Evolutionary conservation across 805 yeast species (phyloP), one percentile per base, ranked within the genome.

Genomic region (Tanozyma kutaoensis): DNA sequence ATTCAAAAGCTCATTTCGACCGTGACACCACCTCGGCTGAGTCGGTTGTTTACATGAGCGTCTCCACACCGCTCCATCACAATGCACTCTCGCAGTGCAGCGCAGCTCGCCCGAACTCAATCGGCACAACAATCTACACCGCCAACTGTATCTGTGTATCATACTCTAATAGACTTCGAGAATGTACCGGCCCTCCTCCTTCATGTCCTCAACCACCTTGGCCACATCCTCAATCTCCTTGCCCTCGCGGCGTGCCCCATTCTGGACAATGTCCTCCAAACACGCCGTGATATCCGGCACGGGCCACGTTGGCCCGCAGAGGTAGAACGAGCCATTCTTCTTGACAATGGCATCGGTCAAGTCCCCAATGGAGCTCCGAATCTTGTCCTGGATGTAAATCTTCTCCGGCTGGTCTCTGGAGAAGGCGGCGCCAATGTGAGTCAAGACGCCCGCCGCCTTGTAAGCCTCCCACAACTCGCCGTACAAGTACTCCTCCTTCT

Each of bases 271-370:
- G 37, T 82, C 94, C 45, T 78, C 78, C 40, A 88, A 62, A 43
- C 95, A 93, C 24, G 76, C 78, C 28, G 95, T 80, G 43, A 88
- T 80, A 51, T 86, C 95, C 8, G 97, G 95, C 46, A 88, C 96
- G 19, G 97, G 97, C 97, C 97, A 88, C 2, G 96, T 88, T 23
- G 97, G 97, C 36, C 97, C 97, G 72, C 97, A 88, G 50, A 88
- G 66, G 60, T 88, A 88, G 70, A 88, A 88, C 15, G 85, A 76
- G 31, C 97, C 97, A 31, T 76, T 60, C 57, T 85, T 67, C 36
- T 62, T 58, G 24, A 75, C 77, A 53, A 88, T 72, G 27, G 95
- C 86, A 23, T 72, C 80, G 25, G 79, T 78, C 52, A 88, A 66
- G 24, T 71, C 76, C 28, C 62, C 66, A 44, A 82, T 57, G 32